Evolutionary conservation across 768 basidiomycete genomes (phyloP).

Genomic region (Trametes coccinea): DNA sequence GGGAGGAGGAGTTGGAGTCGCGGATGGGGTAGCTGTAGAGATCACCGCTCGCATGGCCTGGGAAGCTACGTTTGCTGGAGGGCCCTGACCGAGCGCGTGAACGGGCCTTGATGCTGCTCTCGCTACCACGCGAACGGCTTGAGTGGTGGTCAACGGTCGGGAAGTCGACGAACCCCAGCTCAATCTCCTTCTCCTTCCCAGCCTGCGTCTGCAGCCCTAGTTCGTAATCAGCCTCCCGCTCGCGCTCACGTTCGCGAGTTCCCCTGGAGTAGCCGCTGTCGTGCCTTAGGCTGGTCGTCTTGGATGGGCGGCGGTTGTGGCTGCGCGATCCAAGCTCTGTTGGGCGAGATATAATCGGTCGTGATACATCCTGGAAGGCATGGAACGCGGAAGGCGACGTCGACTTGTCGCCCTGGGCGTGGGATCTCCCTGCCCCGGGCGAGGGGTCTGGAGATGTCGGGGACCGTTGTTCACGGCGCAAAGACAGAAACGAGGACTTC

Average conservation of each 20-base stretch:
- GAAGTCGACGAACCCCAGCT: constrained; percentile 18
- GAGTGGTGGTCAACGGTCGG: constrained; percentile 15
- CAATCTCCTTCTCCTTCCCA: constrained; percentile 4
- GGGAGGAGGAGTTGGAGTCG: constrained; percentile 67
- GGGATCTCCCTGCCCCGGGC: constrained; percentile 9
- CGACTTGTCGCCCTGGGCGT: constrained; percentile 16
- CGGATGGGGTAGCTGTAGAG: constrained; percentile 41
- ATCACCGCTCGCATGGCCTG: constrained; percentile 11
- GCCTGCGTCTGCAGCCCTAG: constrained; percentile 7
- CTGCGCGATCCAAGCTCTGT: constrained; percentile 14
- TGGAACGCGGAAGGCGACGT: constrained; percentile 26
- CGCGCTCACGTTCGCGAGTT: constrained; percentile 1
- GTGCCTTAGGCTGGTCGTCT: constrained; percentile 21
- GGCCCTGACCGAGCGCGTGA: constrained; percentile 20
- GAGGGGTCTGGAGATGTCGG: constrained; percentile 19
- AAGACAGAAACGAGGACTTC: constrained; percentile 58
- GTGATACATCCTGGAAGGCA: constrained; percentile 23
- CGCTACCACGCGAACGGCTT: constrained; percentile 10
- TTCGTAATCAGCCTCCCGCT: constrained; percentile 3
- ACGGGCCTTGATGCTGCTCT: constrained; percentile 15
- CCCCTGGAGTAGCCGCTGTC: constrained; percentile 17
- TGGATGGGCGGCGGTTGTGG: constrained; percentile 22
- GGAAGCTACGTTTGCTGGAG: constrained; percentile 7
- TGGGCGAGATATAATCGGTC: constrained; percentile 23
- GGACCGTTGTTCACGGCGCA: constrained; percentile 33